These are phyloP conservation scores for Penicillium concentricum DNA, from an alignment of 2,329 filamentous ascomycete genomes.

Conservation along the genomic window DNA sequence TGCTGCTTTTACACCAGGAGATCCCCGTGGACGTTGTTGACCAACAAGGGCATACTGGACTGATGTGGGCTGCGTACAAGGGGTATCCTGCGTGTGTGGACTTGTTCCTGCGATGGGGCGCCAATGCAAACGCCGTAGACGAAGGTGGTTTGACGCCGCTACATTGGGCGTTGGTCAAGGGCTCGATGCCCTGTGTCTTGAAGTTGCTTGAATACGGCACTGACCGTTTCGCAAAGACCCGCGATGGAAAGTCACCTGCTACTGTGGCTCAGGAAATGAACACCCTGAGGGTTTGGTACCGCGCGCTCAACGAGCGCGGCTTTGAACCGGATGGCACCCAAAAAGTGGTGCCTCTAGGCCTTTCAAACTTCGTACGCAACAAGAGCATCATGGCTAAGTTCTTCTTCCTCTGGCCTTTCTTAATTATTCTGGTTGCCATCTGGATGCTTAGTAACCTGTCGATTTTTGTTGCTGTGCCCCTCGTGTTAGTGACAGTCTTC, in stretches of 20 bases:
- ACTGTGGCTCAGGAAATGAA: constrained; percentile 88
- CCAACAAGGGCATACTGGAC: constrained; percentile 82
- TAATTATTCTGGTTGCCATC: constrained; percentile 69
- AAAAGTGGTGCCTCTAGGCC: constrained; percentile 68
- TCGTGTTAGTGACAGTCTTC: constrained; percentile 63
- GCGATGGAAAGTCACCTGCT: constrained; percentile 84
- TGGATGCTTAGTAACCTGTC: constrained; percentile 71
- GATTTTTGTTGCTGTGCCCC: constrained; percentile 72
- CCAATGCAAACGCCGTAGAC: constrained; percentile 84
- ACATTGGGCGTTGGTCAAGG: constrained; percentile 96
- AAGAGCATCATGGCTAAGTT: constrained; percentile 77
- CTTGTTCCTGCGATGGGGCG: constrained; percentile 89
- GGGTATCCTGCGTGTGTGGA: constrained; percentile 91
- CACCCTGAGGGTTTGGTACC: constrained; percentile 75
- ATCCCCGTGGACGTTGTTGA: constrained; percentile 92
- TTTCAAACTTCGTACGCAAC: constrained; percentile 72
- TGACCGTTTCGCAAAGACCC: constrained; percentile 86
- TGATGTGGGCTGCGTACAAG: constrained; percentile 99
- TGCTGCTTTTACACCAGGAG: constrained; percentile 88
- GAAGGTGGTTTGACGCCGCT: constrained; percentile 92
- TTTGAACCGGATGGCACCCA: constrained; percentile 77
- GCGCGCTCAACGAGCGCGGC: constrained; percentile 78
- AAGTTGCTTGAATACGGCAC: constrained; percentile 95
- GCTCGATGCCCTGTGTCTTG: constrained; percentile 81
- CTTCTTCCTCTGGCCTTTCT: constrained; percentile 84